Base-by-base conservation (phyloP, 768 basidiomycete species). In the Lyophyllum shimeji region DNA sequence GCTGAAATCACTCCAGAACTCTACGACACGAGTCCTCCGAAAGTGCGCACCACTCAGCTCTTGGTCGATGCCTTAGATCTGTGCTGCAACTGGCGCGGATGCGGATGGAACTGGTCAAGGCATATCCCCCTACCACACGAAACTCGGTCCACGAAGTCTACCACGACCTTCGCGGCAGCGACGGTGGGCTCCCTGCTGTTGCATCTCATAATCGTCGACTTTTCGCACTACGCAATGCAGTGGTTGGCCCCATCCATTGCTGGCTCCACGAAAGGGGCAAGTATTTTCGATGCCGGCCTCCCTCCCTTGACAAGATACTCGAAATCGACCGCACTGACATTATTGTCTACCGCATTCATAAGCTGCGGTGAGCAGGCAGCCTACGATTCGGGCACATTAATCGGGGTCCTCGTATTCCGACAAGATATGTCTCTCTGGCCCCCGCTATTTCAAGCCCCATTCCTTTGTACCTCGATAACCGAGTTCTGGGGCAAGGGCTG, bases 401-500 rank as follows among this genome's bases (percentile, higher is more conserved):
- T 81, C 34, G 79, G 75, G 27, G 68, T 82, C 31, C 47, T 74
- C 34, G 47, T 85, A 24, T 75, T 87, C 45, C 61, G 65, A 27
- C 83, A 86, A 63, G 58, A 72, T 44, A 77, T 79, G 0, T 71
- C 69, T 0, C 74, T 82, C 47, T 89, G 86, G 85, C 88, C 87
- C 0, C 86, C 85, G 1, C 55, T 83, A 18, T 87, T 87, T 66
- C 71, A 81, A 53, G 47, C 69, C 7, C 88, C 88, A 2, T 89
- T 81, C 79, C 42, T 64, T 9, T 66, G 83, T 0, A 82, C 81
- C 2, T 87, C 85, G 2, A 67, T 90, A 17, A 66, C 71, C 34
- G 78, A 83, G 23, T 82, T 86, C 56, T 90, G 88, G 89, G 73
- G 78, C 3, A 65, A 58, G 52, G 70, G 79, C n/a, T 90, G 89